phyloP scores from a whole-genome alignment of 192 early-diverging fungal species.

The Backusella luteola region DNA sequence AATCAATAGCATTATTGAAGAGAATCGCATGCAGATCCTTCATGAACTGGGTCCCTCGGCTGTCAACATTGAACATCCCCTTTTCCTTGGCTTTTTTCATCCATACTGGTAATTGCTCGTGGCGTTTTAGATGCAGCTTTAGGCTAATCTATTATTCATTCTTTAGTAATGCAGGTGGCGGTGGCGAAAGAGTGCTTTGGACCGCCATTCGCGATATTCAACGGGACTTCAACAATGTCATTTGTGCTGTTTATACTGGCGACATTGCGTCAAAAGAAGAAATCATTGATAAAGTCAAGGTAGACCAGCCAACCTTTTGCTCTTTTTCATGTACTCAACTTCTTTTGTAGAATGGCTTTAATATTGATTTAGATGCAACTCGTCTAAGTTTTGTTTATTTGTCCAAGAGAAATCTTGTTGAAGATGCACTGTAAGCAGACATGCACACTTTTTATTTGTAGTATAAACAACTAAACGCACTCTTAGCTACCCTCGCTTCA shows the following conservation, averaged over 20 bases:
- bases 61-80: slow-evolving; percentile 14
- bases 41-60: slow-evolving; percentile 16
- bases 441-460: not conserved
- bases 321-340: not conserved
- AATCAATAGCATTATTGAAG: slow-evolving; percentile 19
- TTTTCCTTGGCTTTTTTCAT: slow-evolving; percentile 86
- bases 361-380: slow-evolving; percentile 56
- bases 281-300: slow-evolving; percentile 66
- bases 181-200: slow-evolving; percentile 98
- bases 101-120: slow-evolving; percentile 68
- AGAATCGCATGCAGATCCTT: slow-evolving; percentile 30
- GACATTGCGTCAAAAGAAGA: slow-evolving; percentile 53
- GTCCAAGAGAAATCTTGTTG: slow-evolving; percentile 61
- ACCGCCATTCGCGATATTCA: slow-evolving; percentile 80
- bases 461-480: too few relatives aligned
- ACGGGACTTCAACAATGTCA: slow-evolving; percentile 59
- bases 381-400: slow-evolving; percentile 67
- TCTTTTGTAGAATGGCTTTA: slow-evolving; percentile 47
- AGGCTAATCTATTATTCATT: not conserved
- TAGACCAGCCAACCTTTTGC: not conserved
- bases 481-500: slow-evolving; percentile 72
- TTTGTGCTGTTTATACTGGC: slow-evolving; percentile 82
- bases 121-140: not conserved
- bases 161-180: slow-evolving; percentile 81
- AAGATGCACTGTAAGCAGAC: slow-evolving; percentile 56